phyloP scores from a whole-genome alignment of 371 early-diverging fungal species.

The Conidiobolus incongruus region DNA sequence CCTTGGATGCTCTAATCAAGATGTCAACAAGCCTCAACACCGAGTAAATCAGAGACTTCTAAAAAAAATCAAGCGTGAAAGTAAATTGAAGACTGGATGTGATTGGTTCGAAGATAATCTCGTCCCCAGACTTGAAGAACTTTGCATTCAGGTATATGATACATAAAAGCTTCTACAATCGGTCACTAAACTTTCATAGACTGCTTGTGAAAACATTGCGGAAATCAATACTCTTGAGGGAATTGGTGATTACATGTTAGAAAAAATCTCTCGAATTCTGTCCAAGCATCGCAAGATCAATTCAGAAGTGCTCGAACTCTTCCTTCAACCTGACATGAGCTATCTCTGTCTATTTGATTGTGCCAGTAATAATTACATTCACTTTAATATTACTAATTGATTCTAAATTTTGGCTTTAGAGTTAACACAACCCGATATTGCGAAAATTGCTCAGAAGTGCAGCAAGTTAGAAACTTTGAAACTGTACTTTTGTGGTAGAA shows the following conservation, averaged over 20 bases:
- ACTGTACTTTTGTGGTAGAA: conserved; percentile 54
- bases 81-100: neutral
- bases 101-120: conserved; percentile 3
- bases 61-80: neutral
- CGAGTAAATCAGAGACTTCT: neutral
- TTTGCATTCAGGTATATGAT: conserved; percentile 32
- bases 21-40: neutral
- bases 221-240: conserved; percentile 64
- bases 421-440: conserved; percentile 24
- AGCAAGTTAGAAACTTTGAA: conserved; percentile 26
- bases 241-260: conserved; percentile 35
- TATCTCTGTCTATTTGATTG: conserved; percentile 54
- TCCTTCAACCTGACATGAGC: conserved; percentile 31
- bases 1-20: too few relatives aligned
- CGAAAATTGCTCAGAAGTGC: conserved; percentile 34
- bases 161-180: neutral
- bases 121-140: conserved; percentile 24
- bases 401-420: conserved; percentile 9
- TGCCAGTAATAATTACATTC: conserved; percentile 18
- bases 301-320: conserved; percentile 35
- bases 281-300: conserved; percentile 45
- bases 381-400: neutral
- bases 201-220: conserved; percentile 45
- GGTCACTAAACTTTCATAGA: too few relatives aligned
- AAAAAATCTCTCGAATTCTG: conserved; percentile 55